Conservation (phyloP, 1,284 basidiomycete genomes). For the Marasmius sp. region DNA sequence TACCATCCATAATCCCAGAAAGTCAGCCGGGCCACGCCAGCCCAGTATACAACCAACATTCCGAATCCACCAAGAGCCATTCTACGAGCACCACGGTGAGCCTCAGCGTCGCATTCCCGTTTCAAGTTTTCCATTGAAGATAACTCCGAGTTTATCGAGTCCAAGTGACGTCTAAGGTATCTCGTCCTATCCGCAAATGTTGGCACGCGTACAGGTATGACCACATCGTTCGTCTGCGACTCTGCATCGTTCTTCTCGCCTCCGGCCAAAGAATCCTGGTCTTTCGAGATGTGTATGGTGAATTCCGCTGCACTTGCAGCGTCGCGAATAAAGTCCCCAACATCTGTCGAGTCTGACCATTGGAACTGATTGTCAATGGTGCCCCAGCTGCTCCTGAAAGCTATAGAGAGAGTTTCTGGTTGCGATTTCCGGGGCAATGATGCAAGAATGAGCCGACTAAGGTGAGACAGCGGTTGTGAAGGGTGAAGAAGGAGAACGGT, state of each 20-base stretch:
- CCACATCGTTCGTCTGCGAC: conserved; percentile 22
- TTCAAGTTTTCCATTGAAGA: conserved; percentile 54
- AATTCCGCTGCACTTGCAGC: conserved; percentile 58
- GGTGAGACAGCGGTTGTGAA: conserved; percentile 60
- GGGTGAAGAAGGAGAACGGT: conserved; percentile 63
- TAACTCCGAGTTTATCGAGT: conserved; percentile 40
- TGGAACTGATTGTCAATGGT: conserved; percentile 41
- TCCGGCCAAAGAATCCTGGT: conserved; percentile 2
- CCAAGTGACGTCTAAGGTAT: conserved; percentile 54
- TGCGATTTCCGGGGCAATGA: conserved; percentile 35
- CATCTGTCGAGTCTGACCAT: conserved; percentile 68
- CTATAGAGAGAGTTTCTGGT: conserved; percentile 36
- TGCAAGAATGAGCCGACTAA: conserved; percentile 47
- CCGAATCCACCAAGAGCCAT: conserved; percentile 61
- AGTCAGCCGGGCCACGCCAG: conserved; percentile 58
- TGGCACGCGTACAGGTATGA: conserved; percentile 56
- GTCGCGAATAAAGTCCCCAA: conserved; percentile 67
- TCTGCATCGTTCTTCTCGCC: conserved; percentile 1
- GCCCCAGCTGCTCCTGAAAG: conserved; percentile 32
- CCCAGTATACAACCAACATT: conserved; percentile 64
- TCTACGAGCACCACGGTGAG: conserved; percentile 52
- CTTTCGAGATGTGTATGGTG: conserved; percentile 46
- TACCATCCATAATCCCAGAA: conserved; percentile 64
- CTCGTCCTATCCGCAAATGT: conserved; percentile 63
- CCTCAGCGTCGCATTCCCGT: conserved; percentile 52